Percentiles rank a stretch among this genome's conserved stretches.
phyloP scores from a whole-genome alignment of 495 filamentous ascomycete genomes.

The Aspergillus coremiiformis region DNA sequence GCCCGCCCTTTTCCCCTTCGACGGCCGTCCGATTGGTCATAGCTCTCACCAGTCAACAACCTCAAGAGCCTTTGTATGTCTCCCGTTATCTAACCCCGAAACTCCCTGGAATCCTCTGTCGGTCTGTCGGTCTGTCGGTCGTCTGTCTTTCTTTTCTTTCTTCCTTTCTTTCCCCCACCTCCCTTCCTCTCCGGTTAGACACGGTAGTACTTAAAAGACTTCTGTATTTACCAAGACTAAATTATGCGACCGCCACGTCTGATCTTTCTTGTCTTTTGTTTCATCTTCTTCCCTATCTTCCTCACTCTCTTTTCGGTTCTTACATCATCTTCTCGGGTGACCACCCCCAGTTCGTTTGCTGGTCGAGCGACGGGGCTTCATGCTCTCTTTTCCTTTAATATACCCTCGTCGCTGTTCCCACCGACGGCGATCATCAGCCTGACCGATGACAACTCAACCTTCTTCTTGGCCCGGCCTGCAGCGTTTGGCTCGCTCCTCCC shows the following conservation, averaged over 20 bases:
- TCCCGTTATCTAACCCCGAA: slow-evolving; percentile 3
- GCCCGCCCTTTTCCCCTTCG: slow-evolving; percentile 21
- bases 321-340: slow-evolving; percentile 34
- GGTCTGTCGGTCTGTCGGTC: too few species aligned
- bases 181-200: slow-evolving; percentile 3
- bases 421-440: slow-evolving; percentile 92
- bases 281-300: slow-evolving; percentile 48
- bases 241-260: slow-evolving; percentile 52
- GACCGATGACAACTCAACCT: slow-evolving; percentile 95
- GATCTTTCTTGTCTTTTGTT: slow-evolving; percentile 44
- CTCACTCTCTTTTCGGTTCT: slow-evolving; percentile 45
- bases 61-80: slow-evolving; percentile 12
- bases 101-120: neutral
- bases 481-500: slow-evolving; percentile 84
- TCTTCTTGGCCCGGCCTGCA: slow-evolving; percentile 86
- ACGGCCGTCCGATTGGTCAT: slow-evolving; percentile 38
- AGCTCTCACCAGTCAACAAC: slow-evolving; percentile 18
- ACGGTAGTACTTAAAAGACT: neutral
- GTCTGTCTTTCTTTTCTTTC: too few species aligned
- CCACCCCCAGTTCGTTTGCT: slow-evolving; percentile 34
- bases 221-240: neutral
- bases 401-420: slow-evolving; percentile 76
- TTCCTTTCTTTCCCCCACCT: too few species aligned
- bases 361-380: slow-evolving; percentile 40
- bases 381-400: slow-evolving; percentile 56